These are phyloP conservation scores for Cladosporium sphaerospermum DNA, from an alignment of 2,329 filamentous ascomycete genomes.

Conservation along the genomic window DNA sequence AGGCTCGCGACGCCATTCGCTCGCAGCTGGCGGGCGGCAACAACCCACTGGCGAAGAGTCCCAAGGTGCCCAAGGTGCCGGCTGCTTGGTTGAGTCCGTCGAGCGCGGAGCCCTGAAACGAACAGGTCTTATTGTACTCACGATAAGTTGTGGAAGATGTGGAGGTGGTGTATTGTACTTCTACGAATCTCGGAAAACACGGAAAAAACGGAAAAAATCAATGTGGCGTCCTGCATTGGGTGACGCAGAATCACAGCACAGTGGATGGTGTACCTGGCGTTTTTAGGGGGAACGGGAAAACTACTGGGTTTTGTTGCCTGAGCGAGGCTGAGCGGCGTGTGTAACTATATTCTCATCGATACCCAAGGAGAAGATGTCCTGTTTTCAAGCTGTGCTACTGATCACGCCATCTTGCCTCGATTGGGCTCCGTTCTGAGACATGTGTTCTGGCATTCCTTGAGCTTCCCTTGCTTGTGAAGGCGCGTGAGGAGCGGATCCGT, in stretches of 20 bases:
- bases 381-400: neutral
- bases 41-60: slow-evolving; percentile 33
- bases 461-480: neutral
- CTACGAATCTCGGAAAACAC: neutral
- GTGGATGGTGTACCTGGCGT: neutral
- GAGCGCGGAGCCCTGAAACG: slow-evolving; percentile 28
- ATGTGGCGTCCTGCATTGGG: too few species aligned
- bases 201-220: neutral
- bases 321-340: neutral
- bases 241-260: neutral
- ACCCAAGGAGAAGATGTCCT: neutral
- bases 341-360: slow-evolving; percentile 8
- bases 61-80: slow-evolving; percentile 44
- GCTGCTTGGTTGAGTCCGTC: slow-evolving; percentile 36
- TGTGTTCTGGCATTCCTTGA: neutral
- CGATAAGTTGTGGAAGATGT: neutral
- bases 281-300: neutral
- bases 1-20: slow-evolving; percentile 34
- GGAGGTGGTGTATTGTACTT: neutral
- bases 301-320: neutral
- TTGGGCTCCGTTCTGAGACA: neutral
- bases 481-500: too few species aligned
- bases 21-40: slow-evolving; percentile 30
- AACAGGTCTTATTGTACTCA: too few species aligned
- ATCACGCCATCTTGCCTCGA: too few species aligned